Conservation (phyloP, 208 protist genomes). For the Leishmania arabica region DNA sequence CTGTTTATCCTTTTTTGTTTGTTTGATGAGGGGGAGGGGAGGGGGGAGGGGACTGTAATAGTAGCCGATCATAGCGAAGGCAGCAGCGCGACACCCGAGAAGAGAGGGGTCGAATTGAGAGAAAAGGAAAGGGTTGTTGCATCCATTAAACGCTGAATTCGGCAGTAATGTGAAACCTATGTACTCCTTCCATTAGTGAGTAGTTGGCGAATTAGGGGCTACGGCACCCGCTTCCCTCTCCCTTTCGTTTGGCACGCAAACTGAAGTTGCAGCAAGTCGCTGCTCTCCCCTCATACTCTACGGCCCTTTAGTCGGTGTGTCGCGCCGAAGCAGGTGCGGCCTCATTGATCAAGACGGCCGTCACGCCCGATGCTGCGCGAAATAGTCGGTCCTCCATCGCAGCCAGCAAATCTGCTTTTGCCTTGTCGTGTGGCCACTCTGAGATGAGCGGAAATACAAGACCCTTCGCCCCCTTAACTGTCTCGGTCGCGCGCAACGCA, state of each 20-base stretch:
- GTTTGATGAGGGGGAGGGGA: too few species aligned
- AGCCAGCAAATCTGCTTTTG: conserved; percentile 59
- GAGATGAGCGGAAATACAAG: conserved; percentile 89
- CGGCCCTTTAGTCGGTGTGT: background rate
- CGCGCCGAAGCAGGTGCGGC: background rate
- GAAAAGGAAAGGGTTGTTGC: background rate
- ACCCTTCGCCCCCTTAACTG: conserved; percentile 46
- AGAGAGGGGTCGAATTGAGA: background rate
- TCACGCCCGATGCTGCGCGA: conserved; percentile 86
- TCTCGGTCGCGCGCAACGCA: conserved; percentile 83
- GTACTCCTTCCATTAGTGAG: background rate
- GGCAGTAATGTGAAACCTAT: background rate
- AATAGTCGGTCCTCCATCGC: conserved; percentile 92
- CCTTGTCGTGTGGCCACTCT: conserved; percentile 58
- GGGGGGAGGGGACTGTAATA: too few species aligned
- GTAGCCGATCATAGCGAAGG: background rate
- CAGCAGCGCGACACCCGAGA: background rate
- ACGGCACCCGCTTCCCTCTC: background rate
- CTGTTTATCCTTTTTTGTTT: background rate
- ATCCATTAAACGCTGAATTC: background rate
- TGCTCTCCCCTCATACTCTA: background rate
- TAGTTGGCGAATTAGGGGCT: background rate
- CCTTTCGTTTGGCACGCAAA: background rate
- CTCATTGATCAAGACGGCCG: conserved; percentile 42
- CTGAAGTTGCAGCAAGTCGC: background rate